phyloP scores from a whole-genome alignment of 2,329 filamentous ascomycete genomes.

The Mycosphaerelloides madeirae region DNA sequence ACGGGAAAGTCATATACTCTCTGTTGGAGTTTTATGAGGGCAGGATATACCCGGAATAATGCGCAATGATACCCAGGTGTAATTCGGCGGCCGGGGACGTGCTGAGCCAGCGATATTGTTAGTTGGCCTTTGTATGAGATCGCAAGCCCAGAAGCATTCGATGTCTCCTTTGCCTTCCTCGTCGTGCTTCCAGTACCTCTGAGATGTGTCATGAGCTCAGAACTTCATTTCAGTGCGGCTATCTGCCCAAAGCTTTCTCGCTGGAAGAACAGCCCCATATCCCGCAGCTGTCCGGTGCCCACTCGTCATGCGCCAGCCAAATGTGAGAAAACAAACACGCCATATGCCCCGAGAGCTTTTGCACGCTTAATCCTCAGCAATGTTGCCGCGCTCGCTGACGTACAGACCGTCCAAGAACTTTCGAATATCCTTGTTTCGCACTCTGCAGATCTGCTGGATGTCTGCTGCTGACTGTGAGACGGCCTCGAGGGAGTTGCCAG shows the following conservation, averaged over 20 bases:
- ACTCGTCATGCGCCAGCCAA: conserved; percentile 5
- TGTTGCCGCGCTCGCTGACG: conserved; percentile 98
- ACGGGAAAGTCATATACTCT: no score
- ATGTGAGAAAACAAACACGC: not conserved
- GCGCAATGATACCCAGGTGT: conserved; percentile 1
- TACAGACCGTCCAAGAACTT: conserved; percentile 99
- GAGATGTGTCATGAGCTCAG: conserved; percentile 7
- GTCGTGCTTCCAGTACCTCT: no score
- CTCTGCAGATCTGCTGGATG: conserved; percentile 99
- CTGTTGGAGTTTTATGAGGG: no score
- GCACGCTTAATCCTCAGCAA: conserved; percentile 45
- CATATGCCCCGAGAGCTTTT: not conserved
- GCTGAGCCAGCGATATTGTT: no score
- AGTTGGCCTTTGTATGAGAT: no score
- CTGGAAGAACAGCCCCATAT: conserved; percentile 4
- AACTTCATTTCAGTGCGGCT: conserved; percentile 13
- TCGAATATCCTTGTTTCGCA: conserved; percentile 99
- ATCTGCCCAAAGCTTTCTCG: conserved; percentile 7
- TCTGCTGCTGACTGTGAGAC: conserved; percentile 98
- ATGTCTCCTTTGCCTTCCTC: no score
- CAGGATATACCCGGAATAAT: not conserved
- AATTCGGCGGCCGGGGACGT: no score
- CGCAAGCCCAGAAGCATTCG: no score
- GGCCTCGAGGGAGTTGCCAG: conserved; percentile 91
- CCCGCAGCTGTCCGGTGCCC: conserved; percentile 6